Evolutionary conservation across 352 stramenopile genomes (phyloP).

Genomic region (Globisporangium spiculum): DNA sequence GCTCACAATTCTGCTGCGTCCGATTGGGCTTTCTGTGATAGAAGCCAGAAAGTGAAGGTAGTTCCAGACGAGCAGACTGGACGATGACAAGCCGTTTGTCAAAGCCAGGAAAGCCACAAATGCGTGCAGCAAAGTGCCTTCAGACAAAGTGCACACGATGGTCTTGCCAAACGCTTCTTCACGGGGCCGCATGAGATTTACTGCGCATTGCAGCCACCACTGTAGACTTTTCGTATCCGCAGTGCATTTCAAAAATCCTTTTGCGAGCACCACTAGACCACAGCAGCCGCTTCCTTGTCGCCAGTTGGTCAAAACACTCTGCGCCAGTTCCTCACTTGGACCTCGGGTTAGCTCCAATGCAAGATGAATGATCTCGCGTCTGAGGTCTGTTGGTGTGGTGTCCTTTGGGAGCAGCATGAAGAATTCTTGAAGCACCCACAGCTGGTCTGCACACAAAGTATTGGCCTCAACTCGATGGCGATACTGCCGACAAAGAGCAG

Average conservation of each 20-base stretch:
- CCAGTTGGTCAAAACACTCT: neutral
- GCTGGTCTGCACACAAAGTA: neutral
- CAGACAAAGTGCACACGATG: neutral
- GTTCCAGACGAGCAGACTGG: neutral
- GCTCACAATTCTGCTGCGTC: neutral
- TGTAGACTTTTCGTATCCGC: neutral
- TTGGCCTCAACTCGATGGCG: neutral
- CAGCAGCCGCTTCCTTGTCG: neutral
- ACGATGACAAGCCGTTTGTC: neutral
- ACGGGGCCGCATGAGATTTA: neutral
- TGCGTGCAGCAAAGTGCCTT: neutral
- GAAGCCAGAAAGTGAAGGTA: neutral
- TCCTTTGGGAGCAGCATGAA: neutral
- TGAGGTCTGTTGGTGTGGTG: neutral
- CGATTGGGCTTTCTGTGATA: neutral
- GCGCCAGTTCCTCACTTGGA: neutral
- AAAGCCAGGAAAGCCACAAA: neutral
- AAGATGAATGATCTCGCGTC: neutral
- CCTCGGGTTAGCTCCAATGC: neutral
- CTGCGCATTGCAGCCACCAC: neutral
- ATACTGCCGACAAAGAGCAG: slow-evolving; percentile 4
- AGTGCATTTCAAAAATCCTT: neutral
- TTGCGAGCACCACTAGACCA: neutral
- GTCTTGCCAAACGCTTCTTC: neutral
- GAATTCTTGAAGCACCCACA: slow-evolving; percentile 5